A percentile compares a stretch with the other conserved stretches of the same genome.
Conservation (phyloP, 1,139 yeast species). For the Wickerhamomyces sp. region DNA sequence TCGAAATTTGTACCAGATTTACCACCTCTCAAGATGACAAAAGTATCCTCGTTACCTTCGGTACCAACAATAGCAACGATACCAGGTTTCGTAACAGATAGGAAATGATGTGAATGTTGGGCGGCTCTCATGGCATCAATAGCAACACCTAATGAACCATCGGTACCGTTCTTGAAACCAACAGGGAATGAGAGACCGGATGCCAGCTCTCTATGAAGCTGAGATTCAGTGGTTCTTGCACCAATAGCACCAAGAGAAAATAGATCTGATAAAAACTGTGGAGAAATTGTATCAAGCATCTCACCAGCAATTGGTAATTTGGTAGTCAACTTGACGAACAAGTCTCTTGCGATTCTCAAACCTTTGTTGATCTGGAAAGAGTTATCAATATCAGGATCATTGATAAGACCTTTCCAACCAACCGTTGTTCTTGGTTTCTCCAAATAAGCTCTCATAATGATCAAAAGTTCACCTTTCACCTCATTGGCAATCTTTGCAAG, state of each 20-base stretch:
- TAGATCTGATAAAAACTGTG: slow-evolving; percentile 86
- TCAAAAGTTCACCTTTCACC: slow-evolving; percentile 67
- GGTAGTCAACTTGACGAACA: slow-evolving; percentile 79
- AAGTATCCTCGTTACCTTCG: slow-evolving; percentile 87
- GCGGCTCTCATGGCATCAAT: slow-evolving; percentile 94
- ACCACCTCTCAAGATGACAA: slow-evolving; percentile 93
- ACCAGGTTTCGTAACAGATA: slow-evolving; percentile 92
- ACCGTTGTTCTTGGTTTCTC: slow-evolving; percentile 99
- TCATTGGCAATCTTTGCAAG: slow-evolving; percentile 56
- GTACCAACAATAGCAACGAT: slow-evolving; percentile 94
- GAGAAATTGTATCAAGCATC: slow-evolving; percentile 96
- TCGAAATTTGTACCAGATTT: slow-evolving; percentile 89
- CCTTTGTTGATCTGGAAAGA: slow-evolving; percentile 95
- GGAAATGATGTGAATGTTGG: slow-evolving; percentile 87
- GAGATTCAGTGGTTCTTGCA: slow-evolving; percentile 97
- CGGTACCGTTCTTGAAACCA: slow-evolving; percentile 97
- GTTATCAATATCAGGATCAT: slow-evolving; percentile 95
- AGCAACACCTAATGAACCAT: slow-evolving; percentile 88
- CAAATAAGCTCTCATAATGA: slow-evolving; percentile 95
- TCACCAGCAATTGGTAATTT: slow-evolving; percentile 91
- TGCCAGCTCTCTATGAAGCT: slow-evolving; percentile 91
- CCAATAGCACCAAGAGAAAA: slow-evolving; percentile 96
- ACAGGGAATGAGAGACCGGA: slow-evolving; percentile 95
- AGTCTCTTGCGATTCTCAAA: slow-evolving; percentile 77
- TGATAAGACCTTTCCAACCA: slow-evolving; percentile 97